Conservation (phyloP, 805 yeast genomes). For the Candida ulmi region DNA sequence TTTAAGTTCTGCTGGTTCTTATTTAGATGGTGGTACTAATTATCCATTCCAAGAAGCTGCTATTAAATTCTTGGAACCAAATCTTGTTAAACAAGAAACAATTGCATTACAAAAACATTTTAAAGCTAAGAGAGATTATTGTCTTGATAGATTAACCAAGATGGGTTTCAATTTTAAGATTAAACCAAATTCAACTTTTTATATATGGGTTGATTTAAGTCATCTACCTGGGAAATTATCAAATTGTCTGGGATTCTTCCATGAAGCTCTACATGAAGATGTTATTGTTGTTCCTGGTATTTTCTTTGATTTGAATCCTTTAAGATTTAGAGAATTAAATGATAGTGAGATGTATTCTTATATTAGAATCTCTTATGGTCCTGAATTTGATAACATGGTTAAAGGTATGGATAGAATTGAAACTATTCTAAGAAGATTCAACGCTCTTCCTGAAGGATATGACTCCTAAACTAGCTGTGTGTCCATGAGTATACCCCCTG, state of each 20-base stretch:
- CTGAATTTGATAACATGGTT: constrained; percentile 43
- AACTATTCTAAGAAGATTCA: constrained; percentile 37
- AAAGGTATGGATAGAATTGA: constrained; percentile 60
- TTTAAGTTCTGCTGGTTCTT: constrained; percentile 54
- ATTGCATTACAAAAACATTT: constrained; percentile 53
- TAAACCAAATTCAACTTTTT: constrained; percentile 53
- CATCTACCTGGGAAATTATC: constrained; percentile 51
- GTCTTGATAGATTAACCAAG: constrained; percentile 38
- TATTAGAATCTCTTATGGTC: constrained; percentile 56
- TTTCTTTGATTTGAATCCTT: constrained; percentile 55
- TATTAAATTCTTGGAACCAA: constrained; percentile 47
- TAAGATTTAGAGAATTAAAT: constrained; percentile 37
- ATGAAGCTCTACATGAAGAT: constrained; percentile 54
- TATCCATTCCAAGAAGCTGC: constrained; percentile 60
- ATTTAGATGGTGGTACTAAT: constrained; percentile 55
- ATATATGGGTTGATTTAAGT: constrained; percentile 51
- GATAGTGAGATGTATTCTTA: constrained; percentile 57
- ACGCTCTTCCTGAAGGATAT: constrained; percentile 33
- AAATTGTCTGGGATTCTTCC: constrained; percentile 57
- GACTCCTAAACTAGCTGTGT: neutral
- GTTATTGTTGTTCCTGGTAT: constrained; percentile 60
- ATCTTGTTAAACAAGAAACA: constrained; percentile 44
- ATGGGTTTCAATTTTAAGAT: constrained; percentile 51
- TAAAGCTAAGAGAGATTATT: constrained; percentile 51
- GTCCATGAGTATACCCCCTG: neutral